Evolutionary conservation across 2,329 filamentous ascomycete species (phyloP).

Genomic region (Pestalotiopsis fici): DNA sequence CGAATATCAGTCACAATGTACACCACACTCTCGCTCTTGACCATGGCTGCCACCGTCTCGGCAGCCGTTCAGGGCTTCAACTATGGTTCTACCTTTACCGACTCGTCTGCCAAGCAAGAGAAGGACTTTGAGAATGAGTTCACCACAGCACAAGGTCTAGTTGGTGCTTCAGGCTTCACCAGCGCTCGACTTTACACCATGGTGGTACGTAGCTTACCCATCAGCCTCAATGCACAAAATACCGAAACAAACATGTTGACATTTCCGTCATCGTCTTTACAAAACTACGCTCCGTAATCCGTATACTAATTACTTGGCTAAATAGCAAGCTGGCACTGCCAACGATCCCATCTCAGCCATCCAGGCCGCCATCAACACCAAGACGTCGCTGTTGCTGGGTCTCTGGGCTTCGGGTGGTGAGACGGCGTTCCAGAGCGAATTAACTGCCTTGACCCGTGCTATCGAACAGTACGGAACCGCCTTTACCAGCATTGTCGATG

Average conservation of each 20-base stretch:
- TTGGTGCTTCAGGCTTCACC: constrained; percentile 66
- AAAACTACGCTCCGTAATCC: neutral
- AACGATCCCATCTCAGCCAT: constrained; percentile 52
- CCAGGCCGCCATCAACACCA: constrained; percentile 78
- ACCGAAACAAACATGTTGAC: too few species aligned
- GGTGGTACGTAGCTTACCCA: constrained; percentile 45
- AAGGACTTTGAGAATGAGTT: constrained; percentile 72
- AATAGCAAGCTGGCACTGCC: constrained; percentile 63
- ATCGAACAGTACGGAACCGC: constrained; percentile 67
- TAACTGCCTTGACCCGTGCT: constrained; percentile 70
- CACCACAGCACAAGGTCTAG: constrained; percentile 62
- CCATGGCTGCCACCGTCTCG: constrained; percentile 38
- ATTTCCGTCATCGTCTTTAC: neutral
- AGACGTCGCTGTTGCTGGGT: constrained; percentile 78
- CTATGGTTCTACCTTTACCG: constrained; percentile 65
- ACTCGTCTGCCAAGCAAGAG: constrained; percentile 60
- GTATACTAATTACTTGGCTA: constrained; percentile 10
- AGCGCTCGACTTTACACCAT: constrained; percentile 76
- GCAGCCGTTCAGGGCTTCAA: constrained; percentile 67
- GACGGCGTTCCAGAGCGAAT: constrained; percentile 68
- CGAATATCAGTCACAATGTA: neutral
- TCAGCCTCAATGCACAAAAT: too few species aligned
- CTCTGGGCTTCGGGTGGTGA: constrained; percentile 77
- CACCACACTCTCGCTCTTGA: constrained; percentile 22
- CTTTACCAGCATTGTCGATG: constrained; percentile 69